Conservation (phyloP, 768 basidiomycete genomes). For the Mycena metata region DNA sequence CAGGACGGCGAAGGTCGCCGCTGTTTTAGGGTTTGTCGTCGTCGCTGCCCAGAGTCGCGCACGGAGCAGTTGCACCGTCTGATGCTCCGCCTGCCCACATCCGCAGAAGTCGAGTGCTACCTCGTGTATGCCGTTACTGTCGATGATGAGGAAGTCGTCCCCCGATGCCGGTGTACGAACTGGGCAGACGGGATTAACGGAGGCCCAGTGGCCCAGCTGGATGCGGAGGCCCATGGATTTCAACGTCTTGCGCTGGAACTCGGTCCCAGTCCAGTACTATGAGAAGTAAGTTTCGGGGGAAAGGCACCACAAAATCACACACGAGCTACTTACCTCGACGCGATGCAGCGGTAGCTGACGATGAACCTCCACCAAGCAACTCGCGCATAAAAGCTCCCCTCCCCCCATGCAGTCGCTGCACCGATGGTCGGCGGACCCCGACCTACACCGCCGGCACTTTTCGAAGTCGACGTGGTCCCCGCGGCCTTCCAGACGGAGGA, state of each 20-base stretch:
- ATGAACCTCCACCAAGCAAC: slow-evolving; percentile 24
- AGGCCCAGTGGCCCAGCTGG: slow-evolving; percentile 36
- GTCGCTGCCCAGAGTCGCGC: slow-evolving; percentile 37
- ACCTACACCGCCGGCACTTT: background rate
- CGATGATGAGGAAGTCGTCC: slow-evolving; percentile 33
- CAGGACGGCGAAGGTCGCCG: slow-evolving; percentile 32
- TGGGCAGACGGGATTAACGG: background rate
- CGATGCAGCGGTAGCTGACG: slow-evolving; percentile 27
- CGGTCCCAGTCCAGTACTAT: slow-evolving; percentile 30
- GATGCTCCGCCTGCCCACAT: slow-evolving; percentile 20
- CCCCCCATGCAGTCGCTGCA: slow-evolving; percentile 35
- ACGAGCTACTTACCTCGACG: slow-evolving; percentile 36
- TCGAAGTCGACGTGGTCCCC: background rate
- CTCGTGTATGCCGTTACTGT: slow-evolving; percentile 27
- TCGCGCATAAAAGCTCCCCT: slow-evolving; percentile 9
- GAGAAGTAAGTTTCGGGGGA: background rate
- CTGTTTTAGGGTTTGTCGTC: slow-evolving; percentile 23
- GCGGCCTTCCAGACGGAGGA: slow-evolving; percentile 33
- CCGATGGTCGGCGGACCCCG: background rate
- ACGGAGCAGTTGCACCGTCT: slow-evolving; percentile 29
- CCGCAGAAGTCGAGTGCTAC: slow-evolving; percentile 37
- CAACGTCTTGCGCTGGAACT: slow-evolving; percentile 23
- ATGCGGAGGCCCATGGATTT: slow-evolving; percentile 32
- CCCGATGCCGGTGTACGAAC: background rate
- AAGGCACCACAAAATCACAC: background rate